Conservation (phyloP, 1,139 yeast genomes). For the Sugiyamaella paludigena region DNA sequence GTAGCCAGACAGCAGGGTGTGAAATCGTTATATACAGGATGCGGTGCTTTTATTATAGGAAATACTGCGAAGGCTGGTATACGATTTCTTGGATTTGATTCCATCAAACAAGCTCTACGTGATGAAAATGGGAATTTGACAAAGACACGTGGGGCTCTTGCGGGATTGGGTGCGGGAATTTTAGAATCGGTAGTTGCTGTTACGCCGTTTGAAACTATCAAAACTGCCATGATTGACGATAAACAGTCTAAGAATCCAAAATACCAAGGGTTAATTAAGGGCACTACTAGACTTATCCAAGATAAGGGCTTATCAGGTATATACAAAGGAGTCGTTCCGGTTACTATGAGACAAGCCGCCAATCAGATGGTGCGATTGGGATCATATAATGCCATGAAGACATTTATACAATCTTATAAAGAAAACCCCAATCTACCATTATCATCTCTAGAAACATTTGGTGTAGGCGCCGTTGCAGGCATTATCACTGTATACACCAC, state of each 20-base stretch:
- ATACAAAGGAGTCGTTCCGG: constrained; percentile 88
- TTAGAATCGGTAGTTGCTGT: constrained; percentile 90
- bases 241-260: constrained; percentile 72
- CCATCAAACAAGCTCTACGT: constrained; percentile 69
- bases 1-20: constrained; percentile 79
- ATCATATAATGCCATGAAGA: constrained; percentile 84
- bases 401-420: constrained; percentile 62
- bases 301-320: constrained; percentile 83
- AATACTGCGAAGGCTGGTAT: constrained; percentile 95
- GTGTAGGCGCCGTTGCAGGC: constrained; percentile 92
- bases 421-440: constrained; percentile 62
- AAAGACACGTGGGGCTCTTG: constrained; percentile 87
- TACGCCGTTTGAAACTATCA: constrained; percentile 95
- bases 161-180: constrained; percentile 95
- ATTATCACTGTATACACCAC: constrained; percentile 91
- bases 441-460: constrained; percentile 75
- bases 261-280: constrained; percentile 65
- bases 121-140: constrained; percentile 85
- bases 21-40: constrained; percentile 83
- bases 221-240: constrained; percentile 93
- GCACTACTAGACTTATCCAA: constrained; percentile 58
- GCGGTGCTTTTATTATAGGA: constrained; percentile 95
- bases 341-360: constrained; percentile 91
- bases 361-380: constrained; percentile 94
- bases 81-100: constrained; percentile 88